These are phyloP conservation scores for Cladophialophora exuberans DNA, from an alignment of 2,329 filamentous ascomycete genomes.

Conservation along the genomic window DNA sequence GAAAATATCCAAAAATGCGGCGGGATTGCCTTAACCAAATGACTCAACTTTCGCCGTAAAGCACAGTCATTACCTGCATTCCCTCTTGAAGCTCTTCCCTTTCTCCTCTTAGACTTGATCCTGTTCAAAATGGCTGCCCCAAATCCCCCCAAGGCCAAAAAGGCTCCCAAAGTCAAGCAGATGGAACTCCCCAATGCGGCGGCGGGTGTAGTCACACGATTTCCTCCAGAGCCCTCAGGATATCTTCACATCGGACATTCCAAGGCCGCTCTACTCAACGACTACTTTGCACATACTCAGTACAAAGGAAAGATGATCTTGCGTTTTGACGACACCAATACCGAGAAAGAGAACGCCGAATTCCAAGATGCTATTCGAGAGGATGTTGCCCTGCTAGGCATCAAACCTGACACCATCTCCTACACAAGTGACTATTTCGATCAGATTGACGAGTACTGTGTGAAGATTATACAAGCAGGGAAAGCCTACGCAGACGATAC, in stretches of 20 bases:
- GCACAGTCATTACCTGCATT: neutral
- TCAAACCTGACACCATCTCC: conserved; percentile 82
- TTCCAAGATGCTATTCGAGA: conserved; percentile 92
- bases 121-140: conserved; percentile 21
- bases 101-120: neutral
- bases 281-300: conserved; percentile 39
- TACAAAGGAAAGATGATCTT: conserved; percentile 72
- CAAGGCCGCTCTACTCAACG: conserved; percentile 39
- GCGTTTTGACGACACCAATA: conserved; percentile 97
- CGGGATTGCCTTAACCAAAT: conserved; percentile 8
- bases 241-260: conserved; percentile 43
- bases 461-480: conserved; percentile 82
- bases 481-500: conserved; percentile 96
- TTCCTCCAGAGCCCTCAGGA: conserved; percentile 43
- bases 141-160: conserved; percentile 31
- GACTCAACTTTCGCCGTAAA: conserved; percentile 13
- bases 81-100: neutral
- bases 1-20: conserved; percentile 11
- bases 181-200: conserved; percentile 38
- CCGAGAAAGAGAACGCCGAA: conserved; percentile 94
- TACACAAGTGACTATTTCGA: conserved; percentile 98
- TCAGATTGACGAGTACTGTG: conserved; percentile 81
- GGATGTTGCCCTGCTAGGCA: conserved; percentile 87
- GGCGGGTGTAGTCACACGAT: conserved; percentile 40
- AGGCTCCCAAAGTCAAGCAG: conserved; percentile 34